Evolutionary conservation across 139 green algal species (phyloP), one percentile per base, ranked within the genome.

Genomic region (Marvania coccoides): DNA sequence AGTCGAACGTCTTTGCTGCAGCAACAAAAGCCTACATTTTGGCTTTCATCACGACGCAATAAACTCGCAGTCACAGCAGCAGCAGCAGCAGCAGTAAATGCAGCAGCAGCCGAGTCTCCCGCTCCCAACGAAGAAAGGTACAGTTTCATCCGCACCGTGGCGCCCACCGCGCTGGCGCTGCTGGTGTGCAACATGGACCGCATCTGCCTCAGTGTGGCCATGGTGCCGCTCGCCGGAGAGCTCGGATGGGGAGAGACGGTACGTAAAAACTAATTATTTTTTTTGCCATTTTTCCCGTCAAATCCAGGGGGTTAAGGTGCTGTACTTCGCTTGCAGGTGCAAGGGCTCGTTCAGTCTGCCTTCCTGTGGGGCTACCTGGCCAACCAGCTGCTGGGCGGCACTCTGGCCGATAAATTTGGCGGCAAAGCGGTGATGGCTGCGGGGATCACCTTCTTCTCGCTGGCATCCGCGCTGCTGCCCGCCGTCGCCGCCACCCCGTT

Each of bases 101-200:
- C 3, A 35, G 56, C 56, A 36, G n/a, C 35, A 48, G 30, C 42
- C 28, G 30, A 12, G 30, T 23, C 12, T 59, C 9, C 9, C 12
- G 35, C 12, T 59, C 9, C 12, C 12, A 59, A 8, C n/a, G n/a
- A n/a, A n/a, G 9, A 24, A 19, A n/a, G 2, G 23, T 34, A 19
- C 61, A 68, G 29, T 10, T 83, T 78, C 30, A 31, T 51, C 14
- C 65, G 63, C 0, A 69, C 84, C 4, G 79, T 93, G 30, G 48
- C 86, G 24, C 87, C 87, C 35, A 87, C 84, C 2, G 80, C 84
- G 0, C 48, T 90, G 58, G 79, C 85, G 0, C 74, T 92, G 54
- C 61, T 95, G 60, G 72, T 98, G n/a, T 98, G 93, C 80, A 98
- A 98, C 80, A 94, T 97, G 82, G 93, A 98, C 77, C 79, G 91